Evolutionary conservation across 2,329 filamentous ascomycete genomes (phyloP).

Genomic region (Simplicillium aogashimaense): DNA sequence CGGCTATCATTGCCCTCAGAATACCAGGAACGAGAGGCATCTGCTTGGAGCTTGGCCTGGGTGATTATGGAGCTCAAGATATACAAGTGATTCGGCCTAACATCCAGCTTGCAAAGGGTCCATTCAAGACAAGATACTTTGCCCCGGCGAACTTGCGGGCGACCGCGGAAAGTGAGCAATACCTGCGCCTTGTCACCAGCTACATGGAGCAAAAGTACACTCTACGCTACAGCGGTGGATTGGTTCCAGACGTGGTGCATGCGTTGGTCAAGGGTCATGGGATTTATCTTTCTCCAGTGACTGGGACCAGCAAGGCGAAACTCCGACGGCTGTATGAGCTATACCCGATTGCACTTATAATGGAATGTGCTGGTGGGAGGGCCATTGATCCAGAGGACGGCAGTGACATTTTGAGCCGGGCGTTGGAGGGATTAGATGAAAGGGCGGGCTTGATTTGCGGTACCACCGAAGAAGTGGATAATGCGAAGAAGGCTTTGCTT

Average conservation of each 20-base stretch:
- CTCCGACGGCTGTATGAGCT: conserved; percentile 49
- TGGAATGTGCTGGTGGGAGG: conserved; percentile 49
- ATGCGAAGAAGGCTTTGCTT: conserved; percentile 15
- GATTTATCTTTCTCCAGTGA: conserved; percentile 49
- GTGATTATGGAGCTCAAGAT: conserved; percentile 10
- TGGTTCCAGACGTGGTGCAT: conserved; percentile 53
- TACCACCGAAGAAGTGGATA: conserved; percentile 35
- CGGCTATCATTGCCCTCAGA: conserved; percentile 43
- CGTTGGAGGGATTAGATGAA: conserved; percentile 34
- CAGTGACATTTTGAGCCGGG: conserved; percentile 25
- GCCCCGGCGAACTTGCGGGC: conserved; percentile 52
- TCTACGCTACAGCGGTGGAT: conserved; percentile 47
- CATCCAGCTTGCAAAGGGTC: conserved; percentile 26
- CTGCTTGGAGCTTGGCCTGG: conserved; percentile 44
- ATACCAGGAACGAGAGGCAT: conserved; percentile 23
- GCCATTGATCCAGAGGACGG: conserved; percentile 41
- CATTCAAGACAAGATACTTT: conserved; percentile 45
- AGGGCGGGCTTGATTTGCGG: conserved; percentile 40
- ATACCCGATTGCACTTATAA: conserved; percentile 46
- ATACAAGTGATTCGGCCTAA: conserved; percentile 27
- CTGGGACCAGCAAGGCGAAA: conserved; percentile 41
- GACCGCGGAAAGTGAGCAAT: conserved; percentile 38
- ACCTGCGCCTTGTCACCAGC: conserved; percentile 35
- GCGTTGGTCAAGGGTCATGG: conserved; percentile 52
- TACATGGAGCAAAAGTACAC: conserved; percentile 47